Evolutionary conservation across 768 basidiomycete genomes (phyloP), one percentile per base, ranked within the genome.

Genomic region (Leccinum olivaceopallidum): DNA sequence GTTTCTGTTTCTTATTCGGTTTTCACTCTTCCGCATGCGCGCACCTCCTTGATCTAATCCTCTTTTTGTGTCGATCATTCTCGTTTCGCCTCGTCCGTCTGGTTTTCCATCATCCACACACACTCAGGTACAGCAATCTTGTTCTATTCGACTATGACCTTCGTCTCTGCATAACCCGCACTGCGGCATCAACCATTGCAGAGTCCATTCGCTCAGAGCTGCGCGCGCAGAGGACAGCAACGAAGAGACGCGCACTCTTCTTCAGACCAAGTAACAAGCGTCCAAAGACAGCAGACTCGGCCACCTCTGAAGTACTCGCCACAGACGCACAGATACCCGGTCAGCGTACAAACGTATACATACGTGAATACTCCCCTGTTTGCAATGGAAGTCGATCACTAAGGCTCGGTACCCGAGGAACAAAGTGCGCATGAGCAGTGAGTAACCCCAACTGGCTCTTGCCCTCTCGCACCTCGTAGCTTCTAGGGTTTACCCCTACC

Each of bases 381-480:
- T 6, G 77, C 83, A 22, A 76, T 80, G 64, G 89, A 94, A 73
- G 74, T 89, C 42, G 87, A 89, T 68, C 74, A 78, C 3, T 70
- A 84, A 49, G 92, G 92, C 77, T 42, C 83, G 85, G 20, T 97
- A 94, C 75, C 83, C 85, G 30, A 79, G 95, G 68, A 97, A 97
- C 74, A 98, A 97, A 83, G 94, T 97, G 63, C 82, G 89, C 70
- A 97, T 95, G 47, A 90, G 89, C 65, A 96, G 93, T 94, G 74
- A 77, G 89, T 85, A 39, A 18, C 13, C 48, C 42, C 54, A 30
- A 48, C 28, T 28, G 4, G 4, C 16, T 32, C 24, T 7, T 37
- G 1, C 37, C 9, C 14, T 18, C n/a, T 26, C 49, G 0, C 42
- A 5, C 22, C 63, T 62, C 63, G 51, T 36, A 36, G 3, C 9